These are phyloP conservation scores for Phalaenopsis equestris DNA, from an alignment of 106 monocot genomes.

Conservation along the genomic window DNA sequence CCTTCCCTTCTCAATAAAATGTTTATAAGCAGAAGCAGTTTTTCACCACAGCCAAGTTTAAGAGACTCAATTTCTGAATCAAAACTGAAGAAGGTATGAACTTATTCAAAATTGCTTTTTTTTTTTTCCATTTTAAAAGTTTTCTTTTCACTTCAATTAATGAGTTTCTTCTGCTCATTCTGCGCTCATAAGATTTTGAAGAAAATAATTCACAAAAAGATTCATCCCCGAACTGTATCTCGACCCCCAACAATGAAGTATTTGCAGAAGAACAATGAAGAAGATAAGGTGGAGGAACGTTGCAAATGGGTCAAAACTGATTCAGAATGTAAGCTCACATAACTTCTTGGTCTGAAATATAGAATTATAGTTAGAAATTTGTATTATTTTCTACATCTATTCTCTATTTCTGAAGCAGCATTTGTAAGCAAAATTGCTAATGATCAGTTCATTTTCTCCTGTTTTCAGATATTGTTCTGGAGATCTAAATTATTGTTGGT, in stretches of 20 bases:
- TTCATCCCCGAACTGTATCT: constrained; percentile 32
- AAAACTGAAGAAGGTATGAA: constrained; percentile 10
- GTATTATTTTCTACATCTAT: no score
- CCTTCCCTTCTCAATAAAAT: constrained; percentile 18
- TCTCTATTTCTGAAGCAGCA: no score
- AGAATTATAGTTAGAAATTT: not conserved
- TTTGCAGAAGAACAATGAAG: constrained; percentile 18
- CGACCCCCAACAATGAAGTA: constrained; percentile 18
- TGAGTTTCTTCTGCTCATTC: not conserved
- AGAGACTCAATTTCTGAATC: constrained; percentile 17
- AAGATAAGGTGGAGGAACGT: constrained; percentile 25
- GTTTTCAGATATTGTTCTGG: constrained; percentile 24
- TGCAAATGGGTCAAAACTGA: constrained; percentile 79
- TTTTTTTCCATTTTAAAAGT: not conserved
- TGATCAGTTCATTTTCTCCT: not conserved
- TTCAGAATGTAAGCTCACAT: constrained; percentile 68
- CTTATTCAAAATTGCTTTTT: not conserved
- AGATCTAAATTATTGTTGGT: constrained; percentile 9
- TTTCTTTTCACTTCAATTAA: not conserved
- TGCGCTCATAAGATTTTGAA: constrained; percentile 31
- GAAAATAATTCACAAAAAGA: constrained; percentile 59
- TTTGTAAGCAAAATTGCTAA: not conserved
- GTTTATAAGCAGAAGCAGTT: constrained; percentile 13
- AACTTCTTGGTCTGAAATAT: not conserved
- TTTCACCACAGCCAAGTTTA: constrained; percentile 8